Base-by-base conservation (phyloP, 2,329 filamentous ascomycete genomes). In the Colletotrichum sp. region DNA sequence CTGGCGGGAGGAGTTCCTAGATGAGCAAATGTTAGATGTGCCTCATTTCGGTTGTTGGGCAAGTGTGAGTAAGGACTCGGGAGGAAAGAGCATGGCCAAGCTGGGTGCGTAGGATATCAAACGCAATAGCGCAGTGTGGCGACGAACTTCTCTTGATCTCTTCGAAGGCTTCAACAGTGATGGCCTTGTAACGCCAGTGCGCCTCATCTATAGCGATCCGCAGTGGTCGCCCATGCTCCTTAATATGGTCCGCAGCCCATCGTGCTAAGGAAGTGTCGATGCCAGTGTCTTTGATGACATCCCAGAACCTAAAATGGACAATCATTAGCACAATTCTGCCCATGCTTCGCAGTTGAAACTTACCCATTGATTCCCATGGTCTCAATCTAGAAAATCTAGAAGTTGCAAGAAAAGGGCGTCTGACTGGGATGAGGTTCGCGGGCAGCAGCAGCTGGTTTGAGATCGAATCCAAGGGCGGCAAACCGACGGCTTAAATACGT, bases 161-260 rank as follows among this genome's bases (percentile, higher is more conserved):
- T 0, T 59, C 26, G 24, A 28, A 24, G 8, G 13, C 16, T 13
- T 28, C 55, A 18, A 28, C 24, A 18, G 55, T 10, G 24, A 18
- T 63, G 52, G 36, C 8, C 4, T 44, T 59, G 55, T 60, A 70
- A 7, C 67, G 18, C 67, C 55, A 62, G 24, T 70, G 67, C 3
- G 67, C 55, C 6, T 59, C 67, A 4, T 70, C 67, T 7, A 70
- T 32, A 5, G 67, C 67, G 2, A 70, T 30, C 0, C 52, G 52
- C 0, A 70, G 55, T 4, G 67, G 67, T 10, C 55, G 3, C 0
- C 34, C 2, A 21, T 13, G 30, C 2, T 59, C 10, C 15, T 39
- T n/a, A 2, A 70, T 18, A 5, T 70, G 67, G 2, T 49, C 55
- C 6, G 30, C 1, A 3, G 67, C 18, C 67, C 49, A 62, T 18